Conservation (phyloP, 345 rosid genomes). For the Cardamine resedifolia region DNA sequence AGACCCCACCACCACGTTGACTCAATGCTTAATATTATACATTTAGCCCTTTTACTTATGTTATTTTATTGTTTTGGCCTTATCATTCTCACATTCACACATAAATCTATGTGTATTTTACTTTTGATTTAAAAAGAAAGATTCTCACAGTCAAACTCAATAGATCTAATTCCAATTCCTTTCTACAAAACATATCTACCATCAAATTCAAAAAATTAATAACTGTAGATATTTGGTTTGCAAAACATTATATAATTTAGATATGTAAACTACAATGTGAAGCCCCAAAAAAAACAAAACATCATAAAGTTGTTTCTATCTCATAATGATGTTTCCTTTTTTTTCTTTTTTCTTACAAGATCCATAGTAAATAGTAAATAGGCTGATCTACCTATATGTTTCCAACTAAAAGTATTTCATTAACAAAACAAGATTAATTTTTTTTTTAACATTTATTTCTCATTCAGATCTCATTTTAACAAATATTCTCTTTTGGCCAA, state of each 20-base stretch:
- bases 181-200: too few species aligned
- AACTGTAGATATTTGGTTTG: neutral
- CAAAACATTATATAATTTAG: neutral
- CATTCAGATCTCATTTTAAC: constrained; percentile 12
- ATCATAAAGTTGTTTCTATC: neutral
- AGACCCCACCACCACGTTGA: neutral
- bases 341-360: too few species aligned
- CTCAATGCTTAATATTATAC: neutral
- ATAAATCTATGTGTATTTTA: too few species aligned
- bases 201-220: too few species aligned
- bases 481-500: neutral
- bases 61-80: neutral
- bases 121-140: too few species aligned
- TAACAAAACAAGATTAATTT: neutral
- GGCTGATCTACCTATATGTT: constrained; percentile 9
- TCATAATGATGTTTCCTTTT: neutral
- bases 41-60: neutral
- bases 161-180: too few species aligned
- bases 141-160: too few species aligned
- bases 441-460: neutral
- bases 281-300: neutral
- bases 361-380: neutral
- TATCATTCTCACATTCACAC: too few species aligned
- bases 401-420: neutral
- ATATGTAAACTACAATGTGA: neutral